phyloP scores from a whole-genome alignment of 2,329 filamentous ascomycete species.

The Paecilomyces formosus region DNA sequence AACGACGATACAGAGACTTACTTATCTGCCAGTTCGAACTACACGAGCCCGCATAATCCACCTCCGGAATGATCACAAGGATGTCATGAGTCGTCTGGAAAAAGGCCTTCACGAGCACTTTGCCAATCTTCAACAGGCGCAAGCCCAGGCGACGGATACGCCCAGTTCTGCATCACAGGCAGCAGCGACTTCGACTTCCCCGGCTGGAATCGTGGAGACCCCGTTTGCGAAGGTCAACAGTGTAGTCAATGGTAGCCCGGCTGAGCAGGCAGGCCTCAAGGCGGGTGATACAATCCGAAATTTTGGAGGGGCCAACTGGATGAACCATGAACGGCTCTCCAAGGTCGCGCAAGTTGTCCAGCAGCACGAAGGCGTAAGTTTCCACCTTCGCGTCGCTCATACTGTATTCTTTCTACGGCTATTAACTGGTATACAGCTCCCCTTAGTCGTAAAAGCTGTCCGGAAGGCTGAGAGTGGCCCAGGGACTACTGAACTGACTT shows the following conservation, averaged over 20 bases:
- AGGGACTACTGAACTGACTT: constrained; percentile 50
- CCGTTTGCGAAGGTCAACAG: constrained; percentile 88
- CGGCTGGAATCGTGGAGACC: constrained; percentile 40
- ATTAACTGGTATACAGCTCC: constrained; percentile 44
- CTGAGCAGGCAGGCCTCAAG: constrained; percentile 71
- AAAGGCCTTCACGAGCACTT: constrained; percentile 84
- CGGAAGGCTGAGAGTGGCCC: constrained; percentile 39
- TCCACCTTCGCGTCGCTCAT: constrained; percentile 1
- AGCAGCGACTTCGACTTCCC: constrained; percentile 12
- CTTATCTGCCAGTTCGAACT: constrained; percentile 63
- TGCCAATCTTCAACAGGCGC: constrained; percentile 56
- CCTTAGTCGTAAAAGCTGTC: constrained; percentile 61
- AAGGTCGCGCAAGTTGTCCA: constrained; percentile 87
- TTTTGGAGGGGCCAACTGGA: constrained; percentile 76
- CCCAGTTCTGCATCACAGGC: constrained; percentile 10
- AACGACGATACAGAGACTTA: constrained; percentile 1
- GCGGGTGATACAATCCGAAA: constrained; percentile 72
- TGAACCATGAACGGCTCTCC: constrained; percentile 77
- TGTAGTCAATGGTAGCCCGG: constrained; percentile 70
- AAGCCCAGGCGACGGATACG: constrained; percentile 22
- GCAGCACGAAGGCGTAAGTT: constrained; percentile 75
- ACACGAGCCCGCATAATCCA: constrained; percentile 83
- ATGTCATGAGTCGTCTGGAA: constrained; percentile 76
- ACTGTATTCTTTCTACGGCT: constrained; percentile 1
- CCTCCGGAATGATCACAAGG: constrained; percentile 88